Conservation (phyloP, 1,284 basidiomycete species). For the Trichosporon inkin region DNA sequence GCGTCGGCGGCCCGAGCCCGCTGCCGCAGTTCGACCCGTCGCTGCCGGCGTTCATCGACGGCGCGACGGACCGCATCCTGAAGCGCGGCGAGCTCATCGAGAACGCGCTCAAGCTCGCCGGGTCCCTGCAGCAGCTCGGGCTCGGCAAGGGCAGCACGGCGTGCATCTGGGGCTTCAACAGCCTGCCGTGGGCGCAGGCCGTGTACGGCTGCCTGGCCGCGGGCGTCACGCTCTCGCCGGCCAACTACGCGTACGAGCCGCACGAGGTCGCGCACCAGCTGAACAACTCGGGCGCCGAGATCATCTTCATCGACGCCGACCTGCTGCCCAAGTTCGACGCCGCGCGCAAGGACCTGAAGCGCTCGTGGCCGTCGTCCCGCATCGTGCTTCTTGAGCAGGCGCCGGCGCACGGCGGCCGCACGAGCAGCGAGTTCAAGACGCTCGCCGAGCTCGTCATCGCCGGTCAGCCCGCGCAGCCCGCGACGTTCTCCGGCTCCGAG, state of each 20-base stretch:
- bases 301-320: conserved; percentile 58
- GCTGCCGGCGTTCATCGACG: conserved; percentile 64
- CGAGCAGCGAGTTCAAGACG: neutral
- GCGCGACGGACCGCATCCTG: conserved; percentile 57
- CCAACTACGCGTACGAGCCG: conserved; percentile 30
- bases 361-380: conserved; percentile 17
- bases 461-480: conserved; percentile 6
- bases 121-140: conserved; percentile 52
- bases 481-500: conserved; percentile 16
- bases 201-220: conserved; percentile 55
- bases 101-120: conserved; percentile 59
- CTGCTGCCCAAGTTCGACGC: conserved; percentile 49
- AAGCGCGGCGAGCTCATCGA: conserved; percentile 58
- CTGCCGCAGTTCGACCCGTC: conserved; percentile 35
- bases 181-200: conserved; percentile 60
- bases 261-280: conserved; percentile 48
- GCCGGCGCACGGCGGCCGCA: neutral
- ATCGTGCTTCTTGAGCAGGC: conserved; percentile 32
- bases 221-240: conserved; percentile 36
- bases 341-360: conserved; percentile 24
- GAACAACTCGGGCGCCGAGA: conserved; percentile 56
- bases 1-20: conserved; percentile 5
- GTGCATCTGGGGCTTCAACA: conserved; percentile 54
- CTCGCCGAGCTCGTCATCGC: neutral
- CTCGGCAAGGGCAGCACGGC: conserved; percentile 36